Conservation (phyloP, 1,139 yeast species). For the Yamadazyma triangularis region DNA sequence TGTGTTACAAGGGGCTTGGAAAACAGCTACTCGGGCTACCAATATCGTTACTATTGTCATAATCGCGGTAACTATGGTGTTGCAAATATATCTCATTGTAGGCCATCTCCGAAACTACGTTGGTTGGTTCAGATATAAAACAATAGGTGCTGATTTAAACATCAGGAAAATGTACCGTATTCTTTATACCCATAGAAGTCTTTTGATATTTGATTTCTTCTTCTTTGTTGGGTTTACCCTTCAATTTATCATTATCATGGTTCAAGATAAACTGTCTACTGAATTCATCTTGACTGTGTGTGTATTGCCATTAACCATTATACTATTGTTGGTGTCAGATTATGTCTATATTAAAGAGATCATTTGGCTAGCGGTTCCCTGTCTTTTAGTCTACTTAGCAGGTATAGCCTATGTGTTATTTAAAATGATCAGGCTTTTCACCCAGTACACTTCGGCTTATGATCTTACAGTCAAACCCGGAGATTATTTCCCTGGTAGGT, state of each 20-base stretch:
- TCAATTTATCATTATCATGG: constrained; percentile 49
- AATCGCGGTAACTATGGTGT: constrained; percentile 34
- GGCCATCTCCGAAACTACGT: constrained; percentile 37
- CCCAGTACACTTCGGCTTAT: constrained; percentile 34
- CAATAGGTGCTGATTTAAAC: constrained; percentile 47
- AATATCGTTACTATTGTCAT: constrained; percentile 46
- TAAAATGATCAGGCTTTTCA: constrained; percentile 46
- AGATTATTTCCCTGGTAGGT: constrained; percentile 43
- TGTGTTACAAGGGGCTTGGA: constrained; percentile 20
- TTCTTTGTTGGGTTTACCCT: constrained; percentile 52
- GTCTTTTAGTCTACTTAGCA: constrained; percentile 31
- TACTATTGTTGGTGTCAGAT: constrained; percentile 35
- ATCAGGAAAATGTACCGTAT: constrained; percentile 36
- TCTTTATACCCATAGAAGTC: constrained; percentile 40
- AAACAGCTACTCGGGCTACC: constrained; percentile 28
- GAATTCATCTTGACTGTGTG: constrained; percentile 49
- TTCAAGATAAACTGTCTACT: constrained; percentile 31
- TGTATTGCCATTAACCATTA: constrained; percentile 45
- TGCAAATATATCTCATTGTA: constrained; percentile 29
- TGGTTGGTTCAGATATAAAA: constrained; percentile 48
- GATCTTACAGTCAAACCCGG: constrained; percentile 21
- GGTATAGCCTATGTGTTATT: constrained; percentile 49
- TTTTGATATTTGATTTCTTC: constrained; percentile 45
- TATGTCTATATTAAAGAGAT: constrained; percentile 37
- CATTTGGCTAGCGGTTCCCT: constrained; percentile 20